Percentiles rank a stretch among this genome's conserved stretches.
Conservation (phyloP, 306 rosid genomes). For the Cicer arietinum region DNA sequence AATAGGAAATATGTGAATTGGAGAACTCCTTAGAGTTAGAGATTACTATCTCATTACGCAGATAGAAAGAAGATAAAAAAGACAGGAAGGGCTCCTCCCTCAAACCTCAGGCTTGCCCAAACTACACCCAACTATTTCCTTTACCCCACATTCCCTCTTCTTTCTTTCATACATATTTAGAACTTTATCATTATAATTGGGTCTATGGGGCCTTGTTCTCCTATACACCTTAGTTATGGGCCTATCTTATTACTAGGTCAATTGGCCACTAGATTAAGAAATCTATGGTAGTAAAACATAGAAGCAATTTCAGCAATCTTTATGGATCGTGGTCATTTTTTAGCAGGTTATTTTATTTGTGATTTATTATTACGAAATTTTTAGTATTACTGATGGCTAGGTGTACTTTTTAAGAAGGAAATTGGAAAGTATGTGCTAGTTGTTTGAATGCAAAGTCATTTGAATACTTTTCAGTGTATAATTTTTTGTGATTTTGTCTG, state of each 20-base stretch:
- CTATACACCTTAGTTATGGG: not conserved
- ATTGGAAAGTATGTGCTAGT: not conserved
- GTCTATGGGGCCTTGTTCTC: not conserved
- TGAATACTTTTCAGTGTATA: not conserved
- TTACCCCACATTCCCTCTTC: no score
- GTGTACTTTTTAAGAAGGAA: not conserved
- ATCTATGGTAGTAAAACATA: conserved; percentile 9
- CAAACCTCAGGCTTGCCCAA: not conserved
- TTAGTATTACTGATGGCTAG: not conserved
- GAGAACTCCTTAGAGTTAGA: not conserved
- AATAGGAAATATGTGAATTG: not conserved
- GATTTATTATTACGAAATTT: not conserved
- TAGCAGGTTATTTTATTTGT: conserved; percentile 13
- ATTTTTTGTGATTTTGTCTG: conserved; percentile 9
- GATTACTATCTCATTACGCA: no score
- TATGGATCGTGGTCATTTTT: conserved; percentile 26
- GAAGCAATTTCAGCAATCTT: not conserved
- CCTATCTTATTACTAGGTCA: not conserved
- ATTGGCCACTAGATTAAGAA: conserved; percentile 18
- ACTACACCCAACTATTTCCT: not conserved
- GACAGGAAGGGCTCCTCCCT: not conserved
- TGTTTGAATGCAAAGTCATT: conserved; percentile 20
- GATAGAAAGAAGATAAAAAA: not conserved
- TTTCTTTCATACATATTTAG: no score
- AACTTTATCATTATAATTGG: not conserved